Percentiles rank a stretch among this genome's conserved stretches.
phyloP scores from a whole-genome alignment of 768 basidiomycete species.

The Russula olivacea region DNA sequence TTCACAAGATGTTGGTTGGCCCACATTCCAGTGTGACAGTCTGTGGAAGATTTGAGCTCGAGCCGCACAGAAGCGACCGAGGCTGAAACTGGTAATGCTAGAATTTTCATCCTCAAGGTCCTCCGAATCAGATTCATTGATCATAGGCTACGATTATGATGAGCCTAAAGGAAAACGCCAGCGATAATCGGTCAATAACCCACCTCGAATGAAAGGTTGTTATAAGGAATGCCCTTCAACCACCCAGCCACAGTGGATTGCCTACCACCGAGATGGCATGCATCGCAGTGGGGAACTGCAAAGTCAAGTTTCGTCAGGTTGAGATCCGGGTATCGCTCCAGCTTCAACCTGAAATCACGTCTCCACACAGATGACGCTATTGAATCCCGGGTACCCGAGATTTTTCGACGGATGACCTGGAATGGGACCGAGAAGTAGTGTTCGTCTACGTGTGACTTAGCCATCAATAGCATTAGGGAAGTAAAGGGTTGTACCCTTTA shows the following conservation, averaged over 20 bases:
- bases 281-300: conserved; percentile 65
- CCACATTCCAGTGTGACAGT: conserved; percentile 81
- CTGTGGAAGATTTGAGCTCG: conserved; percentile 63
- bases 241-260: conserved; percentile 57
- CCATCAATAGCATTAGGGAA: background rate
- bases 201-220: conserved; percentile 63
- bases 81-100: conserved; percentile 38
- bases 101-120: conserved; percentile 28
- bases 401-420: conserved; percentile 57
- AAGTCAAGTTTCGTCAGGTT: conserved; percentile 48
- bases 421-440: conserved; percentile 74
- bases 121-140: conserved; percentile 23
- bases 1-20: conserved; percentile 22
- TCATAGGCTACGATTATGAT: conserved; percentile 12
- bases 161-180: background rate
- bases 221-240: conserved; percentile 64
- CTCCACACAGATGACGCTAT: conserved; percentile 82
- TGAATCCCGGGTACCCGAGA: conserved; percentile 65
- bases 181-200: conserved; percentile 13
- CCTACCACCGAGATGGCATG: conserved; percentile 70
- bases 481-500: conserved; percentile 40
- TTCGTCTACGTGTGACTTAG: conserved; percentile 38
- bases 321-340: conserved; percentile 66
- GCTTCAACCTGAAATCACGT: conserved; percentile 53
- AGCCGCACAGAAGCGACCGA: conserved; percentile 76